Base-by-base conservation (phyloP, 2,329 filamentous ascomycete species). In the Coccinonectria pachysandricola region DNA sequence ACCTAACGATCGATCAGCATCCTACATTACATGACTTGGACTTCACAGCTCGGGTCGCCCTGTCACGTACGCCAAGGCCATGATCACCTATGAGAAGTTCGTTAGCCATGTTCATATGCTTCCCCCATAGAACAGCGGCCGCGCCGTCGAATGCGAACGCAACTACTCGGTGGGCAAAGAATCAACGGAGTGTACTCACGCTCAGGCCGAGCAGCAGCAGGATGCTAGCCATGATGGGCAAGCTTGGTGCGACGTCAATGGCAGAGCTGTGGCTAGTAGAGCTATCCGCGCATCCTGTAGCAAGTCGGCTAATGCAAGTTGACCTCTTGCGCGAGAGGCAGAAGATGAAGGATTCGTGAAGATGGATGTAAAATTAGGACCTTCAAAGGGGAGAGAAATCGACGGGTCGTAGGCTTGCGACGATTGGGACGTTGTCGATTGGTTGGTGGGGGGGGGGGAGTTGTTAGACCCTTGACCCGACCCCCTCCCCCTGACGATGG, bases 31-130 rank as follows among this genome's bases (percentile, higher is more conserved):
- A 24, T 33, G 19, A 20, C 45, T 34, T 43, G 26, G 15, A 22
- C 19, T 30, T 28, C 21, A 21, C 15, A 16, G 16, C 31, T 26
- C 19, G 15, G 26, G 27, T 32, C 23, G 36, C 7, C 10, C 17
- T 7, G 10, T 19, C 26, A 60, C 66, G 35, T 64, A 73, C 69
- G 68, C 65, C 47, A 72, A 42, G 35, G 69, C 67, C 70, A 74
- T 74, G 35, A 73, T 61, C 49, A 65, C 57, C 65, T 69, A 31
- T 28, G 17, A 19, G 7, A 19, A 26, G 30, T 18, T 12, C 14
- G 12, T 5, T 29, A 38, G 49, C 27, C 49, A 42, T 31, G 19
- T 33, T 21, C 26, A 40, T 34, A 12, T 21, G 37, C 13, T 2
- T 19, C 20, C n/a, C 12, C 18, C 7, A 5, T 12, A 12, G 9